Evolutionary conservation across 2,329 filamentous ascomycete species (phyloP).

Genomic region (Colletotrichum lupini): DNA sequence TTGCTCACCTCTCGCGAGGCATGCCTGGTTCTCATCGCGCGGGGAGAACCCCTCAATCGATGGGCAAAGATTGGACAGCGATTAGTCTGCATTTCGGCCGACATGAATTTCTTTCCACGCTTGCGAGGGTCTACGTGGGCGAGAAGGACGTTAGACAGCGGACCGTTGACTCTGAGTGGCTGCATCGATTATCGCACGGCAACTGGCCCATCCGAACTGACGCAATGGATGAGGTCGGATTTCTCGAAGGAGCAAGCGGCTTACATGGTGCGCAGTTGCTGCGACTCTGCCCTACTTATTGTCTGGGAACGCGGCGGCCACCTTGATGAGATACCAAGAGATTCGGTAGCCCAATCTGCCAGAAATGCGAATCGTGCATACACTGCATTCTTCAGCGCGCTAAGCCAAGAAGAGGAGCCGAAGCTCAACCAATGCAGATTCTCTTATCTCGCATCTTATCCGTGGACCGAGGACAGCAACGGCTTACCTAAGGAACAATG

Average conservation of each 20-base stretch:
- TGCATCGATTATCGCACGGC: slow-evolving; percentile 8
- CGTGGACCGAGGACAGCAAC: neutral
- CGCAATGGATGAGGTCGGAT: slow-evolving; percentile 20
- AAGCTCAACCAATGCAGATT: slow-evolving; percentile 25
- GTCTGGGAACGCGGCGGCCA: slow-evolving; percentile 5
- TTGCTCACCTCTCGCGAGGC: slow-evolving; percentile 11
- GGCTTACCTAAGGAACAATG: neutral
- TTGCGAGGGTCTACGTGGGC: slow-evolving; percentile 26
- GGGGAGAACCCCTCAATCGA: slow-evolving; percentile 31
- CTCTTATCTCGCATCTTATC: slow-evolving; percentile 16
- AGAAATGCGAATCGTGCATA: slow-evolving; percentile 15
- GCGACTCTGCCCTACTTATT: slow-evolving; percentile 26
- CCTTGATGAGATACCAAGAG: slow-evolving; percentile 4
- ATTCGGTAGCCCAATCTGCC: slow-evolving; percentile 8
- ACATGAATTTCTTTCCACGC: slow-evolving; percentile 23
- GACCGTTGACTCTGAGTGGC: slow-evolving; percentile 29
- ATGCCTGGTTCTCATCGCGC: slow-evolving; percentile 20
- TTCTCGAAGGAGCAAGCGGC: slow-evolving; percentile 29
- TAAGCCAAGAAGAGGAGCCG: slow-evolving; percentile 26
- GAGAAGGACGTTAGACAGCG: slow-evolving; percentile 5
- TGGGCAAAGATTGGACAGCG: slow-evolving; percentile 32
- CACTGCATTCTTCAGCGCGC: neutral
- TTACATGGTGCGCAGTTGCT: slow-evolving; percentile 20
- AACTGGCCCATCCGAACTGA: slow-evolving; percentile 26
- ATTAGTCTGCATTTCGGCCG: slow-evolving; percentile 32